phyloP scores from a whole-genome alignment of 192 early-diverging fungal genomes.

The Cetraspora pellucida region DNA sequence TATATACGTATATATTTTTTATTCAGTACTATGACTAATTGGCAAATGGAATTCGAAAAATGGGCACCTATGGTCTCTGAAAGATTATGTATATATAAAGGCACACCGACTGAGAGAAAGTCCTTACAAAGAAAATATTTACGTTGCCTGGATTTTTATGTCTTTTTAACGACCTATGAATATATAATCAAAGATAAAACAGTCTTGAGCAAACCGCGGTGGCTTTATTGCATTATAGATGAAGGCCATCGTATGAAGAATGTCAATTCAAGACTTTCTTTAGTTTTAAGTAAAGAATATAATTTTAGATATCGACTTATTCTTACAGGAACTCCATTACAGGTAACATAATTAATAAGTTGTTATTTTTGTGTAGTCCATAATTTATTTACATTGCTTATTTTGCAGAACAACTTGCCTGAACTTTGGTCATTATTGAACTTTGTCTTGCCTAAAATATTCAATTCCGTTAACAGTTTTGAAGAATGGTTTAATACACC shows the following conservation, averaged over 20 bases:
- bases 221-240: conserved; percentile 98
- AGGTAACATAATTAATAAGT: conserved; percentile 47
- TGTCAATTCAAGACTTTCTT: conserved; percentile 80
- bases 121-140: conserved; percentile 71
- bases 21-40: conserved; percentile 87
- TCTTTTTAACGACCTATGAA: conserved; percentile 95
- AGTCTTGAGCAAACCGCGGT: conserved; percentile 85
- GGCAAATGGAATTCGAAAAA: conserved; percentile 96
- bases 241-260: conserved; percentile 99
- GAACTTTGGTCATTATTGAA: conserved; percentile 97
- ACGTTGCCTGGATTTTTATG: conserved; percentile 81
- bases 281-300: conserved; percentile 87
- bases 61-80: conserved; percentile 92
- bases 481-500: conserved; percentile 99
- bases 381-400: not conserved
- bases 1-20: too few species aligned
- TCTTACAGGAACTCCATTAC: conserved; percentile 97
- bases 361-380: not conserved
- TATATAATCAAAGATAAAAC: conserved; percentile 93
- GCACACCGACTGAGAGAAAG: conserved; percentile 73
- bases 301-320: conserved; percentile 89
- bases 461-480: conserved; percentile 94
- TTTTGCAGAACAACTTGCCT: conserved; percentile 86
- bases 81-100: conserved; percentile 90
- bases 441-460: conserved; percentile 94